phyloP scores from a whole-genome alignment of 78 protist species.

The Cyanophora paradoxa region DNA sequence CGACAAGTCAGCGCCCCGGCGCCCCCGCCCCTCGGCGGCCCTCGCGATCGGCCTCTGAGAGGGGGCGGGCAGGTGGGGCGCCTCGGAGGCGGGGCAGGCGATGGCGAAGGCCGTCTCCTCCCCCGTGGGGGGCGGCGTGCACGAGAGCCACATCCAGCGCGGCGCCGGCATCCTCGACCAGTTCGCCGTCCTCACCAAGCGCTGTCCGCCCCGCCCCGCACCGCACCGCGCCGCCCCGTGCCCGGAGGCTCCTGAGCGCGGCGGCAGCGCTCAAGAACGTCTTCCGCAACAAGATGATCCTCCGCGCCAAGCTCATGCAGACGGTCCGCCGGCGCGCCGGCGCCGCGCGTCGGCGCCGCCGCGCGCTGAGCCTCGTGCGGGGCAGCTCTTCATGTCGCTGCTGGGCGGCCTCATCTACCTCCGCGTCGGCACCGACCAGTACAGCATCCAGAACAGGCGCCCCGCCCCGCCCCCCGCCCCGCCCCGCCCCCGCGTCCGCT shows the following conservation, averaged over 20 bases:
- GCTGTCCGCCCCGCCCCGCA: background rate
- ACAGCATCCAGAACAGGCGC: background rate
- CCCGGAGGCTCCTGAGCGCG: too few relatives aligned
- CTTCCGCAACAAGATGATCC: background rate
- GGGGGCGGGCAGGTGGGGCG: too few relatives aligned
- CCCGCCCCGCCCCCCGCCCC: too few relatives aligned
- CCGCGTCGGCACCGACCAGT: background rate
- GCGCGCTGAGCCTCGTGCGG: background rate
- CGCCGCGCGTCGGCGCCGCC: background rate
- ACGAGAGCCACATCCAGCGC: background rate
- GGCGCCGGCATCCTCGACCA: background rate
- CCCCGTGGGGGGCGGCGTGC: too few relatives aligned
- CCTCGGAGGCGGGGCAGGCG: too few relatives aligned
- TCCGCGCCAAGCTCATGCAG: background rate
- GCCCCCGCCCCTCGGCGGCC: too few relatives aligned
- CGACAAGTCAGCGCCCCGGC: too few relatives aligned
- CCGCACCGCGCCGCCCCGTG: too few relatives aligned
- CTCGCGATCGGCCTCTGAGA: too few relatives aligned
- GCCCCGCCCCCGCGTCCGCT: too few relatives aligned
- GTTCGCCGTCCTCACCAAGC: background rate
- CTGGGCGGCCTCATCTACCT: constrained; percentile 1
- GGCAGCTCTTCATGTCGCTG: too few relatives aligned
- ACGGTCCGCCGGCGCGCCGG: background rate
- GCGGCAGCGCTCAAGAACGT: background rate
- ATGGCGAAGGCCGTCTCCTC: too few relatives aligned